These are phyloP conservation scores for Helicostylum pulchrum DNA, from an alignment of 192 early-diverging fungal genomes.

Conservation along the genomic window DNA sequence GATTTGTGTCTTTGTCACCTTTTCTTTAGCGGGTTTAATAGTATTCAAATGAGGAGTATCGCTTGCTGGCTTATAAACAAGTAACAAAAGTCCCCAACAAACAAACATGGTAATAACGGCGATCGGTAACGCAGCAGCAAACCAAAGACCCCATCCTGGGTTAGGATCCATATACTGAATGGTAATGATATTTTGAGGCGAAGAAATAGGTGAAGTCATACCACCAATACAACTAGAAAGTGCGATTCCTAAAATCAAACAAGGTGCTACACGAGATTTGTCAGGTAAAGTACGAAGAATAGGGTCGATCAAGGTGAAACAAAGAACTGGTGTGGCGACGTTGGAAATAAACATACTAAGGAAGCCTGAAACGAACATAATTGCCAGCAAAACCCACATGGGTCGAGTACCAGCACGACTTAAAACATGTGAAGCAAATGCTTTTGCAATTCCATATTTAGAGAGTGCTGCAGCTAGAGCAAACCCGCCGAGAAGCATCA, in stretches of 20 bases:
- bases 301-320: constrained; percentile 67
- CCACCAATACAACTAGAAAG: constrained; percentile 71
- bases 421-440: constrained; percentile 59
- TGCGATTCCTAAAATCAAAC: constrained; percentile 73
- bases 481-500: constrained; percentile 76
- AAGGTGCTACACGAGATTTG: constrained; percentile 55
- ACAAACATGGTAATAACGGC: constrained; percentile 58
- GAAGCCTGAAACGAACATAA: constrained; percentile 75
- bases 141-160: constrained; percentile 70
- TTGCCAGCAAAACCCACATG: constrained; percentile 61
- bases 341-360: constrained; percentile 81
- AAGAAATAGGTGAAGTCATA: constrained; percentile 77
- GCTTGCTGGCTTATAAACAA: constrained; percentile 62
- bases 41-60: constrained; percentile 43
- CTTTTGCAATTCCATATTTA: constrained; percentile 74
- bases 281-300: constrained; percentile 68
- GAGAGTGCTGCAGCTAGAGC: constrained; percentile 70
- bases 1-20: constrained; percentile 45
- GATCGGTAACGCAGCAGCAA: constrained; percentile 64
- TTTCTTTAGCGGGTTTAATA: constrained; percentile 42
- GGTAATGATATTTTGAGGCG: constrained; percentile 76
- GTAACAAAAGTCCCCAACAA: constrained; percentile 60
- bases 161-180: constrained; percentile 69
- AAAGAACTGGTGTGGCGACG: constrained; percentile 76
- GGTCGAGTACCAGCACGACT: constrained; percentile 67